phyloP scores from a whole-genome alignment of 2,329 filamentous ascomycete genomes.

The Monosporascus ibericus region DNA sequence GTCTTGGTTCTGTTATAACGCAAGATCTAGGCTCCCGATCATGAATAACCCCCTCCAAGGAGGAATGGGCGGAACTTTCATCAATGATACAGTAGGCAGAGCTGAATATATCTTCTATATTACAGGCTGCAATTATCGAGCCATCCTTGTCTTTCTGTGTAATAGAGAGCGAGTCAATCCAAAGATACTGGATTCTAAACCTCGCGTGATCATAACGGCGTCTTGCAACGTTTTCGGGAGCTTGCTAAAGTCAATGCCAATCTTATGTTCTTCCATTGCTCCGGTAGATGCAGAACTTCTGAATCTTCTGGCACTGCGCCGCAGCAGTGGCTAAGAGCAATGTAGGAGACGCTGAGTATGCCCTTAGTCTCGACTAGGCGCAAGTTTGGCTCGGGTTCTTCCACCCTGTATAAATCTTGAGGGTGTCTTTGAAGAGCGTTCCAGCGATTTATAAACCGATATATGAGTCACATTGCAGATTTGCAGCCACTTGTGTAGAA shows the following conservation, averaged over 20 bases:
- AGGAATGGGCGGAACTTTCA: slow-evolving; percentile 5
- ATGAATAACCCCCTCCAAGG: slow-evolving; percentile 5
- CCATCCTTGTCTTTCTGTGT: slow-evolving; percentile 2
- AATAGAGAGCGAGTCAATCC: slow-evolving; percentile 6
- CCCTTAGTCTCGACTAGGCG: slow-evolving; percentile 1
- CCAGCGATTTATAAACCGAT: background rate
- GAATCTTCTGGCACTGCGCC: background rate
- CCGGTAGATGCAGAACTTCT: background rate
- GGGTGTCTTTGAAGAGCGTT: background rate
- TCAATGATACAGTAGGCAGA: slow-evolving; percentile 11
- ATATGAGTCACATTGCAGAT: slow-evolving; percentile 6
- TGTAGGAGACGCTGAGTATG: background rate
- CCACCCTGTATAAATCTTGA: slow-evolving; percentile 7
- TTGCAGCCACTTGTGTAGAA: slow-evolving; percentile 6
- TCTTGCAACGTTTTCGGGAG: slow-evolving; percentile 2
- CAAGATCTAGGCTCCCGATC: background rate
- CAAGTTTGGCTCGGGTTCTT: background rate
- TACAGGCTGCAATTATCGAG: slow-evolving; percentile 1
- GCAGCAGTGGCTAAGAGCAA: slow-evolving; percentile 7
- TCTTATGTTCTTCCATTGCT: background rate
- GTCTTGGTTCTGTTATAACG: background rate
- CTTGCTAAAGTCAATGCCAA: background rate
- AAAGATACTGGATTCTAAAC: slow-evolving; percentile 1
- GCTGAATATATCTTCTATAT: slow-evolving; percentile 13
- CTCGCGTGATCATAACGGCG: background rate